A percentile compares a stretch with the other conserved stretches of the same genome.
Conservation (phyloP, 805 yeast genomes). For the Starmerella riodocensis region DNA sequence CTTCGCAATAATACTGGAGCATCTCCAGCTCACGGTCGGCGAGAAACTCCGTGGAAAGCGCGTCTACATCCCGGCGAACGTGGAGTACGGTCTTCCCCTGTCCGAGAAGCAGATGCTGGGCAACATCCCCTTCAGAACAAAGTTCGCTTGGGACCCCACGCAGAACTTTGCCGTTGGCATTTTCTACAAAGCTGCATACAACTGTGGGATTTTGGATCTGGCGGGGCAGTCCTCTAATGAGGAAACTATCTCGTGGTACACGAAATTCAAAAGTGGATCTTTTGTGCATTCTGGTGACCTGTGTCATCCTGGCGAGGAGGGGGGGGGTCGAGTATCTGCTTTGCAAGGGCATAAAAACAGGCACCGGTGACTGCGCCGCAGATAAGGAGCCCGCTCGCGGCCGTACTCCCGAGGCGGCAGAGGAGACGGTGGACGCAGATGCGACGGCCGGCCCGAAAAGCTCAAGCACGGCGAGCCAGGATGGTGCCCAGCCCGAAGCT, state of each 20-base stretch:
- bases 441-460: too few relatives aligned
- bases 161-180: neutral
- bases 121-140: neutral
- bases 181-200: neutral
- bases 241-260: neutral
- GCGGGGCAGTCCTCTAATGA: neutral
- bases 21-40: neutral
- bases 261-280: neutral
- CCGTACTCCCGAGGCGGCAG: too few relatives aligned
- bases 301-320: neutral
- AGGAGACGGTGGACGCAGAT: too few relatives aligned
- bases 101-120: conserved; percentile 4
- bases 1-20: neutral
- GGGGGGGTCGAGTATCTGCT: neutral
- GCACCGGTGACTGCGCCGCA: too few relatives aligned
- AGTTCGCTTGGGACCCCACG: neutral
- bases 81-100: conserved; percentile 4
- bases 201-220: neutral
- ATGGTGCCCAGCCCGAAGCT: too few relatives aligned
- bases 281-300: conserved; percentile 1
- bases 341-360: too few relatives aligned
- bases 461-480: too few relatives aligned
- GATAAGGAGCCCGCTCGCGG: too few relatives aligned
- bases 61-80: neutral
- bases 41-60: neutral